Base-by-base conservation (phyloP, 305 asterid species). In the Fraxinus ornus region DNA sequence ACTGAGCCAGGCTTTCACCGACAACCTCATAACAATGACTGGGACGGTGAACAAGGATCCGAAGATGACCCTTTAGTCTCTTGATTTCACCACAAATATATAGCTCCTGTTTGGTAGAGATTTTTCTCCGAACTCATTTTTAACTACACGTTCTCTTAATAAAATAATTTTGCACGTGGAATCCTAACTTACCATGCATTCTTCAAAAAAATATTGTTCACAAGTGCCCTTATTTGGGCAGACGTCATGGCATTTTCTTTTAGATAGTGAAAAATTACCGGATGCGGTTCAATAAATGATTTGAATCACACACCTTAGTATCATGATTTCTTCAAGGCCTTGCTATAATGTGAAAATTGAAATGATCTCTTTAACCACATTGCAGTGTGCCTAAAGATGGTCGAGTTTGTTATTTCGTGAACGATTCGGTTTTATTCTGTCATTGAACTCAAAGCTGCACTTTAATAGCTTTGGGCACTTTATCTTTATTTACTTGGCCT, bases 21-120 rank as follows among this genome's bases (percentile, higher is more conserved):
- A 85, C 90, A 90, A 79, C 76, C 85, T 12, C 87, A 84, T 52
- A 87, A 85, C 77, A 80, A 80, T 10, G 92, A 88, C 15, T 88
- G 88, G 89, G 91, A 91, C 55, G 89, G 84, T 21, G 93, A 92
- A 78, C 91, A 84, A 80, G 90, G 76, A 32, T 92, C 94, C 30
- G 98, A 91, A 33, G 94, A 92, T 2, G 94, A 88, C 30, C 78
- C 84, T 24, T 80, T 83, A 10, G 89, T 84, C 47, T 77, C 85
- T 57, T 89, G 86, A 89, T 79, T 15, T 28, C 64, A 8, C 64
- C 22, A 4, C n/a, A n/a, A 52, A 52, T 52, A 39, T 7, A 39
- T 39, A 39, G 47, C 47, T 8, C 41, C 12, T 7, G 47, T 39
- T 39, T 39, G 47, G 12, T 39, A 7, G 47, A 39, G 3, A 39